Evolutionary conservation across 2,329 filamentous ascomycete genomes (phyloP).

Genomic region (Hymenotorrendiella dingleyae): DNA sequence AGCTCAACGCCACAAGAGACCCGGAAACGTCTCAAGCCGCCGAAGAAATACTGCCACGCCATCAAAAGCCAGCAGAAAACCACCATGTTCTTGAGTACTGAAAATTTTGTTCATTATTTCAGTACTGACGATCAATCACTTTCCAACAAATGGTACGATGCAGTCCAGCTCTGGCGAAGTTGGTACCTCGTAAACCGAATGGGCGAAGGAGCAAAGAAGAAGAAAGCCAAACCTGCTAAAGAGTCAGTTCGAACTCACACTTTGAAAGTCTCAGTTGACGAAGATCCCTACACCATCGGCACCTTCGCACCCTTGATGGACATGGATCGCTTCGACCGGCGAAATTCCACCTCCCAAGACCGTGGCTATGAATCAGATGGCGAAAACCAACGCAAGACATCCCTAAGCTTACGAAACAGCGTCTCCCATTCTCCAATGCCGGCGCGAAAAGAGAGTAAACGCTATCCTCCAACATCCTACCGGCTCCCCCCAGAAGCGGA

Average conservation of each 20-base stretch:
- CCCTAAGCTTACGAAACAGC: conserved; percentile 28
- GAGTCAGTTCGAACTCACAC: conserved; percentile 3
- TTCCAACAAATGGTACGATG: conserved; percentile 63
- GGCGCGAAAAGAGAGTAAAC: conserved; percentile 12
- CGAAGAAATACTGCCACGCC: conserved; percentile 79
- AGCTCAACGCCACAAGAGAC: conserved; percentile 63
- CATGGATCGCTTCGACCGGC: conserved; percentile 46
- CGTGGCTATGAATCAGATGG: conserved; percentile 23
- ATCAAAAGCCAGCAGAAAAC: conserved; percentile 91
- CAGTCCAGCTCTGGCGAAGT: conserved; percentile 77
- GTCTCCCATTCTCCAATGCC: conserved; percentile 9
- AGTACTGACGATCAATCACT: conserved; percentile 65
- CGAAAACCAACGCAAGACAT: conserved; percentile 25
- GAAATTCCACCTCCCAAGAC: not conserved
- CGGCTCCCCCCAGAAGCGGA: conserved; percentile 20
- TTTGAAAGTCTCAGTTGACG: conserved; percentile 38
- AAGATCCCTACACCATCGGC: conserved; percentile 57
- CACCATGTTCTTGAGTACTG: conserved; percentile 71
- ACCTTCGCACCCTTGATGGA: conserved; percentile 64
- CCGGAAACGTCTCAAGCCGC: conserved; percentile 68
- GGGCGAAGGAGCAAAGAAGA: conserved; percentile 33
- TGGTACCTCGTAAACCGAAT: conserved; percentile 81
- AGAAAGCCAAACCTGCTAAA: conserved; percentile 5
- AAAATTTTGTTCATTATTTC: conserved; percentile 91
- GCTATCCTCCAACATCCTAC: conserved; percentile 24